Evolutionary conservation across 176 grass and related monocot species (phyloP), one percentile per base, ranked within the genome.

Genomic region (bread wheat (Triticum aestivum)): DNA sequence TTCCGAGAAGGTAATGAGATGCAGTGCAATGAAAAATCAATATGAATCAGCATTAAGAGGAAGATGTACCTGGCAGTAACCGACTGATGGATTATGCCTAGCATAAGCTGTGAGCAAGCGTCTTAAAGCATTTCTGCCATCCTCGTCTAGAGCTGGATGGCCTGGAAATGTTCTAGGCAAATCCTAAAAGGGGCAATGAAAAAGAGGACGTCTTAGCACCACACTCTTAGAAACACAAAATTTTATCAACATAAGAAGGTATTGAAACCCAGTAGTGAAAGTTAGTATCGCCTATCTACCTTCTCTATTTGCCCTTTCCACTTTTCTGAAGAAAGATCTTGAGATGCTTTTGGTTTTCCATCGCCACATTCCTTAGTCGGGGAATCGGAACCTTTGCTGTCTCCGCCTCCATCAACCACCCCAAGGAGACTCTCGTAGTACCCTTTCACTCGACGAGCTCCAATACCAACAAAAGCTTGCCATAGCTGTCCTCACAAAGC

Each of bases 301-400:
- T 99, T 99, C 73, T 99, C 97, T 89, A 99, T 99, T 90, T 99
- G 97, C 15, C 87, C 90, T 91, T 90, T 97, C 97, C 97, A 99
- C 83, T 97, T 99, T 82, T 97, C 94, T 44, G 76, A 68, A 79
- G 86, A 86, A 84, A 81, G 79, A 83, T 42, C 30, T 35, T 84
- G 69, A 89, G 88, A 76, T 78, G 68, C 61, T 83, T 84, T 90
- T 32, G 82, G 38, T 84, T 93, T 92, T 35, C 29, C 80, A 18
- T 90, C 82, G 41, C n/a, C 63, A 45, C 83, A 78, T 75, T 97
- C 88, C 6, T 14, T 56, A 70, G 59, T 69, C 0, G 10, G 23
- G 61, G 87, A 82, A 80, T 84, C 65, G 24, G 77, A 39, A 74
- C 20, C 69, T 70, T 87, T 89, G 71, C 44, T 89, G 68, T 59